These are phyloP conservation scores for Mycosphaerella arachidis DNA, from an alignment of 2,329 filamentous ascomycete genomes.

Conservation along the genomic window DNA sequence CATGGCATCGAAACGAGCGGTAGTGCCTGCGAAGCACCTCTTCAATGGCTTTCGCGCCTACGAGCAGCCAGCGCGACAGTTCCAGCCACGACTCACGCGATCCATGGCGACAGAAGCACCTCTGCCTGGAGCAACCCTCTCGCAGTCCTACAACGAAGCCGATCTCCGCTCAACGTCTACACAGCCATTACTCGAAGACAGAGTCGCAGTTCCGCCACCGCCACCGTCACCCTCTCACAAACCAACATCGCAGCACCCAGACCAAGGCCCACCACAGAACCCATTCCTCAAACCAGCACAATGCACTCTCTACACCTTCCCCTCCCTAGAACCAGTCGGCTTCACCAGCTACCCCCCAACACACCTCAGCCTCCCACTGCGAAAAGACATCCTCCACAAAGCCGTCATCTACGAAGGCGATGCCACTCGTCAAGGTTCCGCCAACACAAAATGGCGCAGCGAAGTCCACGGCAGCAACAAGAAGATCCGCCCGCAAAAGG, in stretches of 20 bases:
- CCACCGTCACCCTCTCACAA: constrained; percentile 12
- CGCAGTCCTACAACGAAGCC: constrained; percentile 35
- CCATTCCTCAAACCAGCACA: constrained; percentile 60
- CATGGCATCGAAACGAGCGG: constrained; percentile 40
- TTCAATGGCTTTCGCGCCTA: constrained; percentile 25
- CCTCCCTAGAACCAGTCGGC: constrained; percentile 74
- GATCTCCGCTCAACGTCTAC: constrained; percentile 31
- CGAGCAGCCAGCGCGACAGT: constrained; percentile 15
- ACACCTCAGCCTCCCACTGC: constrained; percentile 80
- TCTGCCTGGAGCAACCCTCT: constrained; percentile 35
- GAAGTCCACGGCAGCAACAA: constrained; percentile 79
- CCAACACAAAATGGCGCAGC: constrained; percentile 71
- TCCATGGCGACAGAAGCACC: constrained; percentile 55
- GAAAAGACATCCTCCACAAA: constrained; percentile 86
- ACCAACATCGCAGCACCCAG: constrained; percentile 7
- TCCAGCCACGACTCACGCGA: constrained; percentile 39
- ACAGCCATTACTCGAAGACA: constrained; percentile 19
- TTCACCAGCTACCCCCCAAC: constrained; percentile 74
- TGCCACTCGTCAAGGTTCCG: constrained; percentile 79
- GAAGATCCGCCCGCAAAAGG: constrained; percentile 86
- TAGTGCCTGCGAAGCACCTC: constrained; percentile 35
- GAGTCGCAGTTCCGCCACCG: constrained; percentile 16
- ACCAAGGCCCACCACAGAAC: constrained; percentile 24
- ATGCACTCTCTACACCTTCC: constrained; percentile 86
- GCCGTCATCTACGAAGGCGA: constrained; percentile 93